Percentiles rank a stretch among this genome's conserved stretches.
Conservation (phyloP, 495 filamentous ascomycete species). For the Trichocladium uniseriatum region DNA sequence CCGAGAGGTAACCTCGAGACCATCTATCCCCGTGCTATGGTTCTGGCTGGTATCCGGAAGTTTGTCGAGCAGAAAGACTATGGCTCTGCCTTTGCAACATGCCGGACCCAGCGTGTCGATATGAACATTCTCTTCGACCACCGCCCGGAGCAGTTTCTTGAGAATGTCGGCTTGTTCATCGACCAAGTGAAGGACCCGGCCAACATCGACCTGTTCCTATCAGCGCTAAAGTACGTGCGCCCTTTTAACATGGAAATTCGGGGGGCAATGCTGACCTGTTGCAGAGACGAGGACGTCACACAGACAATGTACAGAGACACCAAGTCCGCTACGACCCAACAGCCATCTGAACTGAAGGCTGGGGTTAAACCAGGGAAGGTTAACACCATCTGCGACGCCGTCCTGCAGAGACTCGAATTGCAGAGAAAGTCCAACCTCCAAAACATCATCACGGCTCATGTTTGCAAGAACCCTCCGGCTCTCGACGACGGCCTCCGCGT, state of each 20-base stretch:
- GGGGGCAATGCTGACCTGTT: slow-evolving; percentile 9
- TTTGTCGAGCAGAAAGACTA: slow-evolving; percentile 75
- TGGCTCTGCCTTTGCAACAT: slow-evolving; percentile 71
- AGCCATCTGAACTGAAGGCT: slow-evolving; percentile 2
- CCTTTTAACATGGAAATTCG: neutral
- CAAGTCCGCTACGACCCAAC: slow-evolving; percentile 24
- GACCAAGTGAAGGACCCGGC: slow-evolving; percentile 79
- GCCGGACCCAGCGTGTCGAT: slow-evolving; percentile 87
- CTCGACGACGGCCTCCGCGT: slow-evolving; percentile 76
- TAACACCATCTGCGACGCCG: slow-evolving; percentile 82
- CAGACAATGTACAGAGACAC: slow-evolving; percentile 92
- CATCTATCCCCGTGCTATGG: slow-evolving; percentile 85
- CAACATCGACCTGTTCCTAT: slow-evolving; percentile 86
- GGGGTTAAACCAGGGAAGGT: slow-evolving; percentile 49
- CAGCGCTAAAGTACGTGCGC: slow-evolving; percentile 62
- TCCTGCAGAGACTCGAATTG: slow-evolving; percentile 56
- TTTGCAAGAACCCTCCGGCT: slow-evolving; percentile 86
- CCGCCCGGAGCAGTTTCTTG: slow-evolving; percentile 71
- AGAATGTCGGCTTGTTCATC: slow-evolving; percentile 64
- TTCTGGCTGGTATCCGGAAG: slow-evolving; percentile 75
- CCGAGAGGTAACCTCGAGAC: slow-evolving; percentile 93
- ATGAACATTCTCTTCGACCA: slow-evolving; percentile 98
- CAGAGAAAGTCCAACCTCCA: slow-evolving; percentile 65
- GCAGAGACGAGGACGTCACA: slow-evolving; percentile 85
- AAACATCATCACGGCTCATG: slow-evolving; percentile 87